Evolutionary conservation across 2,329 filamentous ascomycete genomes (phyloP).

Genomic region (Monilinia laxa): DNA sequence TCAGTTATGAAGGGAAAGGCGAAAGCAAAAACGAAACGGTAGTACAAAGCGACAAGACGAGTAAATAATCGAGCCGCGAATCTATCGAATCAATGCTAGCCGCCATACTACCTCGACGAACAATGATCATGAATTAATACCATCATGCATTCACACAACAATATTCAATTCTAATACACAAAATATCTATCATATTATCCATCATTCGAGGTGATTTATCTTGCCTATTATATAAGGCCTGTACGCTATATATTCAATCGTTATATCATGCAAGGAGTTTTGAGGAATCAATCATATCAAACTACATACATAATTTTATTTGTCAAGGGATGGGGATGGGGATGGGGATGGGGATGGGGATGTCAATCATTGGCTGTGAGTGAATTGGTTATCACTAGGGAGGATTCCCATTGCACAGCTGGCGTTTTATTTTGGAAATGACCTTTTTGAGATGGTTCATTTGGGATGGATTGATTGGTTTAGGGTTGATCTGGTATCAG

Average conservation of each 20-base stretch:
- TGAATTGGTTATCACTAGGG: neutral
- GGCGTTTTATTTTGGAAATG: slow-evolving; percentile 1
- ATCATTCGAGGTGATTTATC: neutral
- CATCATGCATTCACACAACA: neutral
- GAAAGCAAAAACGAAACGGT: neutral
- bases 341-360: neutral
- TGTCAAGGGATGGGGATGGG: slow-evolving; percentile 7
- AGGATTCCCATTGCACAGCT: slow-evolving; percentile 15
- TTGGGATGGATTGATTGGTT: no score
- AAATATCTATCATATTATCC: neutral
- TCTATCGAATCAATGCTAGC: neutral
- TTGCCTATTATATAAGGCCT: slow-evolving; percentile 9
- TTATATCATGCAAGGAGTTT: neutral
- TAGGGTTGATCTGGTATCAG: neutral
- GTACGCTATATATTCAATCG: slow-evolving; percentile 13
- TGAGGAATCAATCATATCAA: neutral
- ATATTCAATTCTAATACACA: slow-evolving; percentile 10
- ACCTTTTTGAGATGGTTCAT: neutral
- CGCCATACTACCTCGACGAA: neutral
- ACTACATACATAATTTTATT: slow-evolving; percentile 24
- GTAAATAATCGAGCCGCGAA: neutral
- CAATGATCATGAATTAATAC: neutral
- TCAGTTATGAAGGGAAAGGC: neutral
- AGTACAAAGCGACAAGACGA: neutral
- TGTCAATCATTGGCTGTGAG: neutral